Evolutionary conservation across 768 basidiomycete genomes (phyloP), one percentile per base, ranked within the genome.

Genomic region (Auricularia sp.): DNA sequence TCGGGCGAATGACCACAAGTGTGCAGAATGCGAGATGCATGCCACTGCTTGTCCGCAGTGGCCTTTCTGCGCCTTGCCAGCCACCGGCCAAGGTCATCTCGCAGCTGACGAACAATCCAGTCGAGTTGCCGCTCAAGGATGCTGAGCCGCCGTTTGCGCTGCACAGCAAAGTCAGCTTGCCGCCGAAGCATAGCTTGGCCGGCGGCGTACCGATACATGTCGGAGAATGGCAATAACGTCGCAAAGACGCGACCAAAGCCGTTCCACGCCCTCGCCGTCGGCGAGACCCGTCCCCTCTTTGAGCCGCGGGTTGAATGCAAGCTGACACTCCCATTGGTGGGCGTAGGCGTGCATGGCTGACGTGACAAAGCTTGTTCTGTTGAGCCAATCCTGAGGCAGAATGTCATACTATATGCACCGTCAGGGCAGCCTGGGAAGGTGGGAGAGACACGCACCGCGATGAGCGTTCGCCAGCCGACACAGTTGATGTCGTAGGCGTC

Each of bases 281-380:
- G 56, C 5, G 6, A 59, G 24, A 5, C 56, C 56, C 8, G 33
- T 33, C 8, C 56, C 56, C 8, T 11, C 29, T 24, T 59, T 29
- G 11, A 59, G 5, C 10, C 63, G 63, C 4, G 63, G 63, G 34
- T 64, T 36, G 44, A 18, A 64, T 21, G 5, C 63, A 14, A 64
- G 33, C 45, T 64, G 63, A 33, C 63, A 64, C 4, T 29, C 16
- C 44, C 44, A 64, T 33, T 64, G 45, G 35, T 64, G 64, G 10
- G 24, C 64, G 39, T 59, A 58, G n/a, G 64, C 64, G 39, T 65
- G 64, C 51, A 65, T 56, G 18, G 51, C 64, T 16, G 37, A 36
- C 21, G 54, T 39, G 10, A 14, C 64, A 21, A 54, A 59, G 58
- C 13, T 18, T 8, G 62, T 18, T n/a, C 64, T 59, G 3, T 54